Evolutionary conservation across 768 basidiomycete species (phyloP).

Genomic region (Favolaschia claudopus): DNA sequence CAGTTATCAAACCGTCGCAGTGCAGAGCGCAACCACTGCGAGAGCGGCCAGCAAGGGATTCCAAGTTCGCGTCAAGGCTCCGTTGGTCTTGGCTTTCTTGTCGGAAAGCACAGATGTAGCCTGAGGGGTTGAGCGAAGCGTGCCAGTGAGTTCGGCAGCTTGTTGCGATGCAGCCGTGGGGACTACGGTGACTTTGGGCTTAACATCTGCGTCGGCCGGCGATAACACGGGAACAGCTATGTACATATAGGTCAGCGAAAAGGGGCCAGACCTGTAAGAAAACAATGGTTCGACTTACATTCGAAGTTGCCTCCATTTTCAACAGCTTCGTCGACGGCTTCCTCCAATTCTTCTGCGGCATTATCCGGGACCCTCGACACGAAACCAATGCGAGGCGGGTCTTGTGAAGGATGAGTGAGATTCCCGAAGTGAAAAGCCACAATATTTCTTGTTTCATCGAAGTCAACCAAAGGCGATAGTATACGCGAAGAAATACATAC

Average conservation of each 20-base stretch:
- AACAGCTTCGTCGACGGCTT: slow-evolving; percentile 46
- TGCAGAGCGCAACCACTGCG: slow-evolving; percentile 3
- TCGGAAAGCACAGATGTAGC: neutral
- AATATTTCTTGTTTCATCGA: slow-evolving; percentile 54
- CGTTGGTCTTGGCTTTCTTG: neutral
- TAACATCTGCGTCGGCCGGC: slow-evolving; percentile 41
- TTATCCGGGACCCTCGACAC: slow-evolving; percentile 67
- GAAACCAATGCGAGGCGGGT: slow-evolving; percentile 74
- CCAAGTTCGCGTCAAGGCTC: slow-evolving; percentile 2
- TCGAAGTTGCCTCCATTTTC: slow-evolving; percentile 48
- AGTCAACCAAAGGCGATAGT: no score
- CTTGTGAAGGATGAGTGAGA: slow-evolving; percentile 68
- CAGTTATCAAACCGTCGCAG: no score
- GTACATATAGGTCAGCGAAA: slow-evolving; percentile 44
- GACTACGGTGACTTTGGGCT: slow-evolving; percentile 29
- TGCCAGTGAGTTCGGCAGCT: slow-evolving; percentile 15
- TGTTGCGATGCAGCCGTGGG: slow-evolving; percentile 6
- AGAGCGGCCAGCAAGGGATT: slow-evolving; percentile 15
- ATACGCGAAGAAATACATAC: no score
- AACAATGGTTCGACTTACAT: slow-evolving; percentile 32
- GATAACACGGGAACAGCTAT: no score
- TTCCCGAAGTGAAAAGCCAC: slow-evolving; percentile 78
- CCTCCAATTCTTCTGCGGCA: slow-evolving; percentile 45
- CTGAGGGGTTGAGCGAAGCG: no score
- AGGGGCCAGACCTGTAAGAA: neutral